phyloP scores from a whole-genome alignment of 2,329 filamentous ascomycete species.

The Neofusicoccum kwambonambiense region DNA sequence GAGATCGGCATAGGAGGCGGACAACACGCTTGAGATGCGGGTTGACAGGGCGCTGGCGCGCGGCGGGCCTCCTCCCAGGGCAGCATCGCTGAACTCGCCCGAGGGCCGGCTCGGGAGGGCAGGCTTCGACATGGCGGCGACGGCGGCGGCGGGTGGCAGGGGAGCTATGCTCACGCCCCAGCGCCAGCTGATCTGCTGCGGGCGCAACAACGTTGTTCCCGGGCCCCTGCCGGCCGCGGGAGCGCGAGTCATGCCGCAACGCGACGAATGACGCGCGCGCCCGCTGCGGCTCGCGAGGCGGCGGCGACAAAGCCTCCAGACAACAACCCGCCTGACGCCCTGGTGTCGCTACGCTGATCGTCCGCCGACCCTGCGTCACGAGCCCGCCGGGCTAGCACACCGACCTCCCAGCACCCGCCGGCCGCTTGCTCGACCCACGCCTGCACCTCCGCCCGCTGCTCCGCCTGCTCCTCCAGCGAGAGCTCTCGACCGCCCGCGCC shows the following conservation, averaged over 20 bases:
- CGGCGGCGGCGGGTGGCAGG: not conserved
- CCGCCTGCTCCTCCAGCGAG: not conserved
- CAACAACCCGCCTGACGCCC: slow-evolving; percentile 4
- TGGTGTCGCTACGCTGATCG: not conserved
- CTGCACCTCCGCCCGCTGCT: not conserved
- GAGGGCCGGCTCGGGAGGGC: slow-evolving; percentile 7
- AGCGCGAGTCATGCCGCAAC: slow-evolving; percentile 3
- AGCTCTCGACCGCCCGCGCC: not conserved
- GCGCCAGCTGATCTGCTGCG: not conserved
- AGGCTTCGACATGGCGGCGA: slow-evolving; percentile 6
- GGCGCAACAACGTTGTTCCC: not conserved
- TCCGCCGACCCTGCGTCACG: not conserved
- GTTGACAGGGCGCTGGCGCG: slow-evolving; percentile 67
- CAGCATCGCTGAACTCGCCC: slow-evolving; percentile 10
- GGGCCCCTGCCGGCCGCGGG: not conserved
- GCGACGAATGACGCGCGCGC: slow-evolving; percentile 14
- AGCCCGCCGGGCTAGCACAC: not conserved
- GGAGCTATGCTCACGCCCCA: not conserved
- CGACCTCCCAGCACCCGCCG: not conserved
- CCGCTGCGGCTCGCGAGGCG: not conserved
- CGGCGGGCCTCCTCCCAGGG: slow-evolving; percentile 1
- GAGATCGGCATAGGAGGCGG: slow-evolving; percentile 86
- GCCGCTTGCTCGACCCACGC: no score
- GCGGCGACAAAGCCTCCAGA: not conserved
- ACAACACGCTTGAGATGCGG: slow-evolving; percentile 81